Conservation (phyloP, 305 asterid species). For the Euphrasia arctica region DNA sequence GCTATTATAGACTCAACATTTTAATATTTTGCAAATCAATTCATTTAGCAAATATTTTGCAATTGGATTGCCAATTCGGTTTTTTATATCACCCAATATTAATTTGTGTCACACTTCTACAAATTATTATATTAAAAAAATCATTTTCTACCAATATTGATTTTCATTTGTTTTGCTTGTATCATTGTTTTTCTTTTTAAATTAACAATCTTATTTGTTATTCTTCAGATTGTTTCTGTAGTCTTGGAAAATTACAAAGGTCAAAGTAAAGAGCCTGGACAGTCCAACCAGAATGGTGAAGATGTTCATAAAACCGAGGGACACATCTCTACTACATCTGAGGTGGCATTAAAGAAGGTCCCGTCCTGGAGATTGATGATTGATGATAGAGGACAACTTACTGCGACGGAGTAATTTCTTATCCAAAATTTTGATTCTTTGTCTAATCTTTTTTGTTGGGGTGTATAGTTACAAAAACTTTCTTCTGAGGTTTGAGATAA, state of each 20-base stretch:
- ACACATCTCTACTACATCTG: constrained; percentile 31
- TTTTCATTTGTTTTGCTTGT: not conserved
- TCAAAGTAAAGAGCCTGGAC: constrained; percentile 46
- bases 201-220: constrained; percentile 8
- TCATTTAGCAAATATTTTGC: no score
- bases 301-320: constrained; percentile 71
- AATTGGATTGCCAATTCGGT: no score
- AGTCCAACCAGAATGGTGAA: constrained; percentile 51
- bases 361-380: constrained; percentile 54
- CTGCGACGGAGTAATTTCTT: constrained; percentile 24
- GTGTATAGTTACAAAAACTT: not conserved
- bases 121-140: no score
- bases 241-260: constrained; percentile 84
- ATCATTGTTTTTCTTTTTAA: not conserved
- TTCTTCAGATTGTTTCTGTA: constrained; percentile 81
- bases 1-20: no score
- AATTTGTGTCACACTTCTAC: no score
- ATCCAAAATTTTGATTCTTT: constrained; percentile 16
- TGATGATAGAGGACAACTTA: constrained; percentile 74
- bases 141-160: no score
- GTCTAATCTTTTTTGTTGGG: not conserved
- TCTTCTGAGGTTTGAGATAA: not conserved
- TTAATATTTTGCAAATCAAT: no score
- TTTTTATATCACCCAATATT: no score
- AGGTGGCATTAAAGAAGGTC: no score